These are phyloP conservation scores for Lizonia empirigonia DNA, from an alignment of 2,329 filamentous ascomycete species.

Conservation along the genomic window DNA sequence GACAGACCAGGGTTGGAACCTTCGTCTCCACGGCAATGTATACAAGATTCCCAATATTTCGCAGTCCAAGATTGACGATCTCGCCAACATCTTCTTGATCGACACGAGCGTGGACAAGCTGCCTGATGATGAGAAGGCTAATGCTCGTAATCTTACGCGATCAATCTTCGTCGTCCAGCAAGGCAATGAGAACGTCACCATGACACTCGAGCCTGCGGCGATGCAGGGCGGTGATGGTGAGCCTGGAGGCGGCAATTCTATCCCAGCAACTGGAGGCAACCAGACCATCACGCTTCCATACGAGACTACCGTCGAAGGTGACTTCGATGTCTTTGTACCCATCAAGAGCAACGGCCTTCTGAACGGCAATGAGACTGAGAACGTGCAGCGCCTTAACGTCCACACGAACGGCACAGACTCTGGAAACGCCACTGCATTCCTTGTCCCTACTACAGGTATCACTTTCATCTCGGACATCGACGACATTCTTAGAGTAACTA, in stretches of 20 bases:
- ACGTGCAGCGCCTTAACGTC: constrained; percentile 71
- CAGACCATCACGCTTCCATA: constrained; percentile 70
- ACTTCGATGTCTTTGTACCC: constrained; percentile 73
- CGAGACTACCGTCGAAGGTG: constrained; percentile 69
- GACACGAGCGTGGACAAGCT: constrained; percentile 66
- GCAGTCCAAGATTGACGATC: constrained; percentile 66
- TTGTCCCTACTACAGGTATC: constrained; percentile 71
- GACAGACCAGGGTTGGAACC: constrained; percentile 77
- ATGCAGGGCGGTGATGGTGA: constrained; percentile 60
- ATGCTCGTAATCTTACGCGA: constrained; percentile 75
- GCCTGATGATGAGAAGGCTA: constrained; percentile 62
- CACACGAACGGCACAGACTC: constrained; percentile 67
- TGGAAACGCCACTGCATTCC: constrained; percentile 77
- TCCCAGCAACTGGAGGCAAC: constrained; percentile 62
- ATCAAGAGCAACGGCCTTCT: constrained; percentile 62
- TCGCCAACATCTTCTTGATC: constrained; percentile 74
- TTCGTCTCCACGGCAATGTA: constrained; percentile 79
- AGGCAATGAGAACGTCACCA: constrained; percentile 64
- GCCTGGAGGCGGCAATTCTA: constrained; percentile 56
- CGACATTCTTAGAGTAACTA: constrained; percentile 79
- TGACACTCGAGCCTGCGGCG: constrained; percentile 65
- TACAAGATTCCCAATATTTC: constrained; percentile 76
- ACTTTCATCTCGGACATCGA: constrained; percentile 80
- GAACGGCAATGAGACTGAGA: constrained; percentile 67
- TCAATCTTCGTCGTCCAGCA: constrained; percentile 80